phyloP scores from a whole-genome alignment of 2,329 filamentous ascomycete genomes.

The Dactylonectria macrodidyma region DNA sequence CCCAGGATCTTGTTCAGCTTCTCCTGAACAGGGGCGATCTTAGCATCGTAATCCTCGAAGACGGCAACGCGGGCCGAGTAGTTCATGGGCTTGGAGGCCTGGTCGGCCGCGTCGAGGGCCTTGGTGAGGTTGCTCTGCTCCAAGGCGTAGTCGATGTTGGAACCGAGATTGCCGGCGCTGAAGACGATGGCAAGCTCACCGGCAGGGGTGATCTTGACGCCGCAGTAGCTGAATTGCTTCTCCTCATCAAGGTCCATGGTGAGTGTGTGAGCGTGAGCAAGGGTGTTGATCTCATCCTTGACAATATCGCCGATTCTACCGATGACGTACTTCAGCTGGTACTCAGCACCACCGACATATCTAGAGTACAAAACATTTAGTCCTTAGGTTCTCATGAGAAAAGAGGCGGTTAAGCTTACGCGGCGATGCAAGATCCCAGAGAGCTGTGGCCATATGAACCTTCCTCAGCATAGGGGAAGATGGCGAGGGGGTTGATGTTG shows the following conservation, averaged over 20 bases:
- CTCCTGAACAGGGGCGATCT: conserved; percentile 55
- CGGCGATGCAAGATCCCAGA: conserved; percentile 60
- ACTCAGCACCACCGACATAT: conserved; percentile 61
- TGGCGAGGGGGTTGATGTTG: conserved; percentile 61
- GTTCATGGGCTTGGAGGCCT: conserved; percentile 53
- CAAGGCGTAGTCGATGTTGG: conserved; percentile 60
- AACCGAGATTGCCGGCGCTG: conserved; percentile 57
- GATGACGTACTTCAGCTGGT: conserved; percentile 57
- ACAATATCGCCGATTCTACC: conserved; percentile 55
- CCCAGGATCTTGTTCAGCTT: conserved; percentile 58
- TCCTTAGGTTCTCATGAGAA: too few relatives aligned
- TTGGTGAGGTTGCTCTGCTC: conserved; percentile 55
- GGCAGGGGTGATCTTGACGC: conserved; percentile 57
- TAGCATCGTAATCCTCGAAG: conserved; percentile 58
- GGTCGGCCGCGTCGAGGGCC: conserved; percentile 63
- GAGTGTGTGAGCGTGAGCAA: conserved; percentile 60
- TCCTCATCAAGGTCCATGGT: conserved; percentile 63
- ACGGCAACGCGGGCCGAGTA: conserved; percentile 61
- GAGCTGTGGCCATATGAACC: conserved; percentile 58
- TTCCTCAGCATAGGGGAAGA: conserved; percentile 63
- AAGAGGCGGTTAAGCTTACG: conserved; percentile 48
- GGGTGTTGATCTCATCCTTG: conserved; percentile 63
- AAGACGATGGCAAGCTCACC: conserved; percentile 67
- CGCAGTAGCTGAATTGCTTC: conserved; percentile 60
- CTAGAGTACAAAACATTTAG: conserved; percentile 44